Conservation (phyloP, 768 basidiomycete genomes). For the Amanita subjunquillea region DNA sequence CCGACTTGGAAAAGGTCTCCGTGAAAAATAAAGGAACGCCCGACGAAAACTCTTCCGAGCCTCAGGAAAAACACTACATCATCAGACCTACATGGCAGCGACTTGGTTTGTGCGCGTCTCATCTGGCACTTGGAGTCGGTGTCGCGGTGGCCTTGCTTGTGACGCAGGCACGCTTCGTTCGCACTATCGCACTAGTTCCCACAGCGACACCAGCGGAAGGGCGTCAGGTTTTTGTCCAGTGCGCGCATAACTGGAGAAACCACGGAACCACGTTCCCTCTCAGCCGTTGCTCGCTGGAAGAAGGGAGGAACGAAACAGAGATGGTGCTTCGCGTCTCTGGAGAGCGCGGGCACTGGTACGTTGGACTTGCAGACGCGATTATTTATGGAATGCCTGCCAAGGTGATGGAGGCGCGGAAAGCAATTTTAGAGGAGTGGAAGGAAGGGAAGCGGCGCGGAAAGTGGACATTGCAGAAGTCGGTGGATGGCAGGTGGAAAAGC, state of each 20-base stretch:
- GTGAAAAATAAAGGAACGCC: conserved; percentile 10
- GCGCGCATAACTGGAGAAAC: conserved; percentile 18
- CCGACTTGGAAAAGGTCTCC: conserved; percentile 13
- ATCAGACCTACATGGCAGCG: conserved; percentile 25
- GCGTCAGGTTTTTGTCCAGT: conserved; percentile 19
- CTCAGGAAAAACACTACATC: conserved; percentile 11
- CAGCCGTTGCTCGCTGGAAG: conserved; percentile 15
- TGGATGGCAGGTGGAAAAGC: conserved; percentile 17
- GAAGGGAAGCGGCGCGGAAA: conserved; percentile 7
- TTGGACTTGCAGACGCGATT: conserved; percentile 17
- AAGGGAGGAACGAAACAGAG: conserved; percentile 23
- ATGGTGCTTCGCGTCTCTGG: conserved; percentile 19
- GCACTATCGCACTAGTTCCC: conserved; percentile 18
- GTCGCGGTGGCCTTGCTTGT: conserved; percentile 19
- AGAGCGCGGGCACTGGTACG: conserved; percentile 23
- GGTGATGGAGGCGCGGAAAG: conserved; percentile 15
- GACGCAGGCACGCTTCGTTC: conserved; percentile 20
- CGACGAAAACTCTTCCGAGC: background rate
- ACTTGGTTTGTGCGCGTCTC: conserved; percentile 17
- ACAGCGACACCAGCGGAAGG: conserved; percentile 8
- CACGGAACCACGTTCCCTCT: conserved; percentile 18
- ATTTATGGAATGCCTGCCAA: conserved; percentile 15
- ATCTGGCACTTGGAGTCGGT: conserved; percentile 20
- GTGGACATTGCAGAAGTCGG: conserved; percentile 4
- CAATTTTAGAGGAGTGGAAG: conserved; percentile 17